phyloP scores from a whole-genome alignment of 345 rosid genomes.

The Citrus maxima region DNA sequence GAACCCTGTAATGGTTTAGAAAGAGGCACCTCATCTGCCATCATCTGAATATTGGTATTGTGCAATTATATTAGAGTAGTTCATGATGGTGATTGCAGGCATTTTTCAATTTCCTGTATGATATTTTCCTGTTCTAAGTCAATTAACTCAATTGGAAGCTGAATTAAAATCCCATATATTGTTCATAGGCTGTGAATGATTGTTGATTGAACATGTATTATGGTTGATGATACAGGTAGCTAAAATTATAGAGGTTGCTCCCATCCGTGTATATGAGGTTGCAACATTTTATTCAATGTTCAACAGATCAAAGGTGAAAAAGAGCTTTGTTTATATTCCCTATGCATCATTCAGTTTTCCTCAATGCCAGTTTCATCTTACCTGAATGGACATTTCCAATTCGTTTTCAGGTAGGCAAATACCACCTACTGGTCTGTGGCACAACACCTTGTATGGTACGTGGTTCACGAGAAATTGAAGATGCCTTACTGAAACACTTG shows the following conservation, averaged over 20 bases:
- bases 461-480: slow-evolving; percentile 91
- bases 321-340: neutral
- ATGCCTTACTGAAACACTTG: slow-evolving; percentile 80
- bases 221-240: slow-evolving; percentile 63
- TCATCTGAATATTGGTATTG: neutral
- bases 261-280: slow-evolving; percentile 95
- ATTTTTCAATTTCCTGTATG: neutral
- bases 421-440: slow-evolving; percentile 97
- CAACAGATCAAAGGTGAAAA: slow-evolving; percentile 77
- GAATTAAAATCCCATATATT: neutral
- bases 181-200: neutral
- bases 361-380: slow-evolving; percentile 1
- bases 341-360: slow-evolving; percentile 6
- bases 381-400: slow-evolving; percentile 9
- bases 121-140: neutral
- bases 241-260: slow-evolving; percentile 80
- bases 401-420: slow-evolving; percentile 78
- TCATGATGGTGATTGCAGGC: neutral
- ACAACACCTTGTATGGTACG: slow-evolving; percentile 99
- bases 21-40: neutral
- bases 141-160: neutral
- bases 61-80: neutral
- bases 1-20: neutral
- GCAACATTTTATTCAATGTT: slow-evolving; percentile 99
- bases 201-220: neutral